phyloP scores from a whole-genome alignment of 2,329 filamentous ascomycete species.

The Tolypocladium cylindrosporum region DNA sequence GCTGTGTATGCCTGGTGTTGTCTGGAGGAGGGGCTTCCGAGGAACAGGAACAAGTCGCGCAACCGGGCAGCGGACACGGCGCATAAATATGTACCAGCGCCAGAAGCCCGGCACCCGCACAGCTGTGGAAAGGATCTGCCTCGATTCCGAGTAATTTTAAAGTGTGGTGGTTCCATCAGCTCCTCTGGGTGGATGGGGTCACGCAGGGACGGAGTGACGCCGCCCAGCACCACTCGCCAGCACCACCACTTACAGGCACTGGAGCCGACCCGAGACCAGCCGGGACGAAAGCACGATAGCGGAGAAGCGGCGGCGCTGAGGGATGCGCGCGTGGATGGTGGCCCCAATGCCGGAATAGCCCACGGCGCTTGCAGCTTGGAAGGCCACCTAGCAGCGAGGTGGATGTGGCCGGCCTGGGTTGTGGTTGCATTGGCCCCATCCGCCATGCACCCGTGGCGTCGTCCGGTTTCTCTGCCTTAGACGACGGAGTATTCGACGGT shows the following conservation, averaged over 20 bases:
- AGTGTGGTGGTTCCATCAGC: background rate
- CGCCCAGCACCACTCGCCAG: background rate
- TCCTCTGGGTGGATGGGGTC: background rate
- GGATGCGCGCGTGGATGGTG: background rate
- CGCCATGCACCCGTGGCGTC: background rate
- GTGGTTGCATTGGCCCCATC: background rate
- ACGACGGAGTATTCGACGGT: background rate
- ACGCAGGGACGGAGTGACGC: background rate
- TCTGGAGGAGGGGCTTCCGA: background rate
- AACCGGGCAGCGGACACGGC: background rate
- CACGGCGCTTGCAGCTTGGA: background rate
- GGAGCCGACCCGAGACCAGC: background rate
- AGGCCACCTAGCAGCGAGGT: background rate
- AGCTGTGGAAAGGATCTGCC: background rate
- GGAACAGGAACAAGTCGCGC: background rate
- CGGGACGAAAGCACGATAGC: background rate
- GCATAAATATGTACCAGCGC: background rate
- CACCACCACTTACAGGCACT: background rate
- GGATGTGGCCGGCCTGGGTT: background rate
- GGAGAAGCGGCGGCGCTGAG: background rate
- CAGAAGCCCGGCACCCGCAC: background rate
- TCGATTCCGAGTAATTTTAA: conserved; percentile 1
- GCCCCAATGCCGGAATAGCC: background rate
- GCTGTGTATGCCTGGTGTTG: background rate
- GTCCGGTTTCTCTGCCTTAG: background rate